Base-by-base conservation (phyloP, 2,329 filamentous ascomycete genomes). In the Colletotrichum liriopes region DNA sequence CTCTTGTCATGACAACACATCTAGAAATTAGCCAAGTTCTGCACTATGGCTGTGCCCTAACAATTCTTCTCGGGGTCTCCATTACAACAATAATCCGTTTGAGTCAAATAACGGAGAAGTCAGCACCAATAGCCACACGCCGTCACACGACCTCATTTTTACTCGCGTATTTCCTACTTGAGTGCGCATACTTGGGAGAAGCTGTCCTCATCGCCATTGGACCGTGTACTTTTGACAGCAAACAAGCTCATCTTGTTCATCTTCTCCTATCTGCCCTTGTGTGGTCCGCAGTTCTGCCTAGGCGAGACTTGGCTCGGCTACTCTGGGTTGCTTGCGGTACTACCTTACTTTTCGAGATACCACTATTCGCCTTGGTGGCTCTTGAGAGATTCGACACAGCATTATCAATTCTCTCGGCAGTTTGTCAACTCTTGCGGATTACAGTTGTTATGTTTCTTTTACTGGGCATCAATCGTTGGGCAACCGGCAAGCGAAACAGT, bases 11-110 rank as follows among this genome's bases (percentile, higher is more conserved):
- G 67, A 11, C 51, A 26, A 23, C 14, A 9, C n/a, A n/a, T 3
- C 12, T 45, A 11, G 43, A n/a, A 14, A 54, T 54, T 51, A 45
- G 32, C 20, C 35, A 54, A 41, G 61, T 29, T 11, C 67, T 70
- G 12, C 52, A 70, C 54, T 66, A 70, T 37, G 61, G 45, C 29
- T 54, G 61, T 41, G 67, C 67, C 45, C 45, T 70, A n/a, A 20
- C 35, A 23, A 29, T 29, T 23, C 7, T 55, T 45, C 37, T 70
- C 16, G 35, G n/a, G 1, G 16, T 59, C n/a, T 59, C 23, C 4
- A 11, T 56, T 37, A 49, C 37, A 23, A n/a, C 37, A 20, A 23
- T 65, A 3, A 9, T 49, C 11, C 45, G 18, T 9, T 35, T 58
- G 12, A n/a, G 61, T 11, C 52, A 49, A 32, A 54, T 37, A 9